Evolutionary conservation across 495 filamentous ascomycete genomes (phyloP).

Genomic region (Penicillium maclennaniae): DNA sequence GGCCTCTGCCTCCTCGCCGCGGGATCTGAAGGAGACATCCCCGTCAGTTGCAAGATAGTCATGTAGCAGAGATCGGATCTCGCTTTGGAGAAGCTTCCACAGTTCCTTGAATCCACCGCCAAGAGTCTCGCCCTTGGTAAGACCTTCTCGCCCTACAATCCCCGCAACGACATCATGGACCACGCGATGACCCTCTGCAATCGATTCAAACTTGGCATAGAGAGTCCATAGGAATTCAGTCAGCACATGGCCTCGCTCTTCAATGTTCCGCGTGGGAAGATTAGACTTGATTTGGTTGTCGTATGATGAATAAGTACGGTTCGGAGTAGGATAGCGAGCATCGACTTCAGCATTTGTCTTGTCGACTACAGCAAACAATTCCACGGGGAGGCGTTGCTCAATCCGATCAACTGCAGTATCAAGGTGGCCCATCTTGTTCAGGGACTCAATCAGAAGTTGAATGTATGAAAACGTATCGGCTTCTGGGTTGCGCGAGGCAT

Average conservation of each 20-base stretch:
- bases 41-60: conserved; percentile 96
- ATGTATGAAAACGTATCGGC: conserved; percentile 93
- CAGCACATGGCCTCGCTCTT: conserved; percentile 73
- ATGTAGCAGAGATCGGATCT: conserved; percentile 90
- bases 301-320: conserved; percentile 52
- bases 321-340: conserved; percentile 73
- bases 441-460: conserved; percentile 76
- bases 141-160: conserved; percentile 71
- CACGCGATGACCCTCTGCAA: conserved; percentile 91
- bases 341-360: conserved; percentile 93
- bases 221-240: conserved; percentile 87
- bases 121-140: conserved; percentile 52
- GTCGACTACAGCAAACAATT: conserved; percentile 90
- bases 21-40: conserved; percentile 51
- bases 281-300: conserved; percentile 43
- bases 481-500: conserved; percentile 86
- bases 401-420: conserved; percentile 83
- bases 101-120: conserved; percentile 83
- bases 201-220: conserved; percentile 94
- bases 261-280: conserved; percentile 61
- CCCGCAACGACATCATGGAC: conserved; percentile 85
- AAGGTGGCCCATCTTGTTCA: conserved; percentile 82
- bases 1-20: conserved; percentile 43
- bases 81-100: conserved; percentile 87
- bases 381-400: conserved; percentile 88